Evolutionary conservation across 345 rosid species (phyloP), one percentile per base, ranked within the genome.

Genomic region (Bruguiera gymnorhiza): DNA sequence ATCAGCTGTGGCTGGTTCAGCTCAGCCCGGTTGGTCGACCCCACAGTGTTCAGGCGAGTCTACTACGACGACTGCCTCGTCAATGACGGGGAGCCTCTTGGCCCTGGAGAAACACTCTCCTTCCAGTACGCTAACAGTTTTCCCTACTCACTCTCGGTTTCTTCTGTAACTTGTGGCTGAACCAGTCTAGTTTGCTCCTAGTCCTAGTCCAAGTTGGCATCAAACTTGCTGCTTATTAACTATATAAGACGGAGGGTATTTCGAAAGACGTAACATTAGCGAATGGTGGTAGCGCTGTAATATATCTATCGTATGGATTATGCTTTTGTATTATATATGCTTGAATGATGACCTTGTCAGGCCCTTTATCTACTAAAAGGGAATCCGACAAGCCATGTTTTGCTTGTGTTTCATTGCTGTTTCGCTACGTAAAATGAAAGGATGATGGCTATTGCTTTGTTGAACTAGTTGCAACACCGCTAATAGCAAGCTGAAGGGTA

Each of bases 1-100:
- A 81, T 92, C 23, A 82, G 69, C 30, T 88, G 89, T 24, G 91
- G 91, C 58, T 86, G 89, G 95, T 88, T 91, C 68, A 86, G 92
- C 75, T 87, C 97, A 0, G 88, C 78, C 13, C 66, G 81, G 60
- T 34, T 88, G 62, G 72, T 91, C 43, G 89, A 85, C 66, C 95
- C 97, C 18, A 60, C 70, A 15, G 82, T 86, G 19, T 91, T 89
- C 74, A 75, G 83, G 65, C 77, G 92, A 69, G 50, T 88, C 8
- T 0, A 16, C 70, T 87, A 84, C n/a, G 82, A 87, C 2, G 97
- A 67, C 52, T 70, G 71, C 66, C 61, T 69, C 24, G 70, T 68
- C 67, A 63, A 68, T 43, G 51, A 37, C 16, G 76, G 71, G 7
- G 76, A 84, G 62, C 67, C 92, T 65, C 86, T 89, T 53, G 82